phyloP scores from a whole-genome alignment of 441 rosid species.

The Manihot esculenta region DNA sequence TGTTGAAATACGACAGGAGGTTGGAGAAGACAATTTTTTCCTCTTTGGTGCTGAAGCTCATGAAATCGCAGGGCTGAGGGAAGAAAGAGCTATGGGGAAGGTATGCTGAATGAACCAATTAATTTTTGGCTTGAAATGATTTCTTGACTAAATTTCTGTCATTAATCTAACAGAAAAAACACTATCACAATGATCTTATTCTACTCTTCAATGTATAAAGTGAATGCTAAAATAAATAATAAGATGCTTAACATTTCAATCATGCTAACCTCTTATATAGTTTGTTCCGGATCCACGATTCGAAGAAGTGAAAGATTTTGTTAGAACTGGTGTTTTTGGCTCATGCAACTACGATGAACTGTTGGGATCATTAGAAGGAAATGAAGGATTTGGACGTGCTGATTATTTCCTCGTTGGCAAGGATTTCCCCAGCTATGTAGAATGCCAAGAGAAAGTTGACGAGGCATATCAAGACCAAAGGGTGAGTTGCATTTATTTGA shows the following conservation, averaged over 20 bases:
- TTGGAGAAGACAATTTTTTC: conserved; percentile 92
- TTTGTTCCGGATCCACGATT: conserved; percentile 82
- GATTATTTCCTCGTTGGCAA: conserved; percentile 96
- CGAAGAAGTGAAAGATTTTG: conserved; percentile 76
- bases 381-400: conserved; percentile 79
- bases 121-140: not conserved
- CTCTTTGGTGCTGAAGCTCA: conserved; percentile 89
- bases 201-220: too few relatives aligned
- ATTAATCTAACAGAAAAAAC: not conserved
- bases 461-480: conserved; percentile 72
- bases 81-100: conserved; percentile 87
- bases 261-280: conserved; percentile 36
- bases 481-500: conserved; percentile 35
- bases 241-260: conserved; percentile 1
- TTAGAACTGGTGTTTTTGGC: conserved; percentile 79
- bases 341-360: conserved; percentile 62
- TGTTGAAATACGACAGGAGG: conserved; percentile 92
- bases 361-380: conserved; percentile 87
- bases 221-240: not conserved
- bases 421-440: conserved; percentile 89
- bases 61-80: conserved; percentile 76
- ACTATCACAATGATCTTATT: not conserved
- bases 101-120: conserved; percentile 33
- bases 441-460: conserved; percentile 88
- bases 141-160: not conserved